Conservation (phyloP, 805 yeast species). For the Danielia oregonensis region DNA sequence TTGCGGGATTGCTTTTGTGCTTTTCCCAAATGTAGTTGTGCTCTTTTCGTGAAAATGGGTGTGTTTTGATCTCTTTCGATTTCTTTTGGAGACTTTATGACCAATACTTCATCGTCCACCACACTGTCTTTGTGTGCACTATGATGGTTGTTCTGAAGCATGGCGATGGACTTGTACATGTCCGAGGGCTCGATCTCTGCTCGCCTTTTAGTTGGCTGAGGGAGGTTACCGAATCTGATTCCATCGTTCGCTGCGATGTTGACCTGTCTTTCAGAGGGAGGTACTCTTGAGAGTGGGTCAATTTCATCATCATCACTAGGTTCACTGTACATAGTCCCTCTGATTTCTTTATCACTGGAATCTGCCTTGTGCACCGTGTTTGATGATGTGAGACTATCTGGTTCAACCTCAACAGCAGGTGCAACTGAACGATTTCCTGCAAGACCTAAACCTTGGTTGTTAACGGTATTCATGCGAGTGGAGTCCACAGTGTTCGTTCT, state of each 20-base stretch:
- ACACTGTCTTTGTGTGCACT: slow-evolving; percentile 25
- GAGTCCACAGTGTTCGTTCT: slow-evolving; percentile 32
- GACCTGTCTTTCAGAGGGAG: slow-evolving; percentile 1
- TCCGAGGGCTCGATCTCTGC: slow-evolving; percentile 68
- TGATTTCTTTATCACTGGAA: slow-evolving; percentile 4
- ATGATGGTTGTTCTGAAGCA: slow-evolving; percentile 53
- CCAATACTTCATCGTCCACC: slow-evolving; percentile 68
- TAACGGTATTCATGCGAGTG: slow-evolving; percentile 27
- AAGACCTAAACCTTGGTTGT: slow-evolving; percentile 27
- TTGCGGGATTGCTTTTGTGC: slow-evolving; percentile 2
- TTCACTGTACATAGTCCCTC: slow-evolving; percentile 34
- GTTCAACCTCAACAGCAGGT: background rate
- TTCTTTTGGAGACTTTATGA: slow-evolving; percentile 76
- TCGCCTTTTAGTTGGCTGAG: slow-evolving; percentile 48
- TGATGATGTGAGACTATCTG: background rate
- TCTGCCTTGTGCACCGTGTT: background rate
- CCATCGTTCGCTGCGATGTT: slow-evolving; percentile 19
- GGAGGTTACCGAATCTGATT: slow-evolving; percentile 59
- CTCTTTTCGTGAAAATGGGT: slow-evolving; percentile 34
- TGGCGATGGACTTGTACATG: slow-evolving; percentile 76
- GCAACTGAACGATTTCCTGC: background rate
- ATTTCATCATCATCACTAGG: slow-evolving; percentile 42
- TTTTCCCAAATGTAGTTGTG: background rate
- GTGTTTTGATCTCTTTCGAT: slow-evolving; percentile 40
- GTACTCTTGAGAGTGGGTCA: slow-evolving; percentile 6